Evolutionary conservation across 768 basidiomycete species (phyloP), one percentile per base, ranked within the genome.

Genomic region (Lenzites betulinus): DNA sequence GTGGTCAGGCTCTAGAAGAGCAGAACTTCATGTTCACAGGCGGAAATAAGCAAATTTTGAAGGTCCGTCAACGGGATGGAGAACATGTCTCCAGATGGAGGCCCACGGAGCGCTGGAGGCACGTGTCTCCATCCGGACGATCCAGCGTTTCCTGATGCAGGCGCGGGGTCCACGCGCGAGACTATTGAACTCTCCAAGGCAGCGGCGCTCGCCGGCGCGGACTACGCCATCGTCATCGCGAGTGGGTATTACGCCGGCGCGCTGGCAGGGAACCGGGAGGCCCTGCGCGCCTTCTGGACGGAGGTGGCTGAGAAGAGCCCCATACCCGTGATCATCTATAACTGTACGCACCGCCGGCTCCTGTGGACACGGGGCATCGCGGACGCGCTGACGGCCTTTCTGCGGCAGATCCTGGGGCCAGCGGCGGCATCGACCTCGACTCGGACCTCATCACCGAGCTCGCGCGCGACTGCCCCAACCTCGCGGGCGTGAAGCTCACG

Each of bases 401-500:
- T 54, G 67, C 36, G 15, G 50, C 64, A 93, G 92, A 87, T 76
- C 95, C 94, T 64, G 91, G 86, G 35, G 93, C 92, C 3, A 83
- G 88, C 55, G 91, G 90, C 6, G 94, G 94, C 11, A 90, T 97
- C 66, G 93, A 97, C 75, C 73, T 96, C 64, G 92, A 94, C 74
- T 94, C 93, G 18, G 92, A 95, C 72, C 72, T 92, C 36, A 90
- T 97, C 69, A 81, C 81, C 13, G 89, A 92, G 64, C 81, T 96
- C 52, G 93, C 93, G 16, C 70, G 71, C 33, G 84, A 87, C 64
- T 89, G 84, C 65, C 81, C 89, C 51, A 95, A 95, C 73, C 78
- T 90, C 46, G 85, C 80, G 66, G 94, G 94, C 25, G 87, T 94
- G 63, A 97, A 97, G 75, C 83, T 96, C 60, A 96, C 94, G 85